Evolutionary conservation across 345 rosid species (phyloP).

Genomic region (Populus davidiana): DNA sequence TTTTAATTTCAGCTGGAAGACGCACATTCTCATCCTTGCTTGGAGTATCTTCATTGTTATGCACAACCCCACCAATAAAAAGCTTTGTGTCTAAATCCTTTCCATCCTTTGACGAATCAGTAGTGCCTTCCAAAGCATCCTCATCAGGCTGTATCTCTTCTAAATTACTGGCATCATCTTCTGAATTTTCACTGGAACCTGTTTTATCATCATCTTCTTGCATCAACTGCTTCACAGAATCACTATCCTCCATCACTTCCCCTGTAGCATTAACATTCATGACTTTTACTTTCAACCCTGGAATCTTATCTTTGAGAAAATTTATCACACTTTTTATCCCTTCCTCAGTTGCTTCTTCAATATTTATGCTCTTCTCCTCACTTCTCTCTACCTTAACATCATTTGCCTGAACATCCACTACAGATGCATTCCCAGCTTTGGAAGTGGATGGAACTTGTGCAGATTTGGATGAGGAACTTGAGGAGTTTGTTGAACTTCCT

Average conservation of each 20-base stretch:
- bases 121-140: slow-evolving; percentile 37
- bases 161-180: slow-evolving; percentile 47
- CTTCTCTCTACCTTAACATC: slow-evolving; percentile 56
- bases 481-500: slow-evolving; percentile 41
- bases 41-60: slow-evolving; percentile 57
- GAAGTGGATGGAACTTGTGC: slow-evolving; percentile 38
- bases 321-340: slow-evolving; percentile 88
- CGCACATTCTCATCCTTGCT: slow-evolving; percentile 69
- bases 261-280: slow-evolving; percentile 56
- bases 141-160: slow-evolving; percentile 64
- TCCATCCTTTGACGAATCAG: slow-evolving; percentile 44
- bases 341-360: slow-evolving; percentile 81
- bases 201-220: slow-evolving; percentile 58
- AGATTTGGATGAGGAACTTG: slow-evolving; percentile 46
- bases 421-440: slow-evolving; percentile 47
- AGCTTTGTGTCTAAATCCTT: slow-evolving; percentile 68
- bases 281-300: slow-evolving; percentile 80
- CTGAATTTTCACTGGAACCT: slow-evolving; percentile 47
- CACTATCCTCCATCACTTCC: slow-evolving; percentile 52
- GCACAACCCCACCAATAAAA: slow-evolving; percentile 85
- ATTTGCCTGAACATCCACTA: slow-evolving; percentile 51
- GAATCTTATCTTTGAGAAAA: slow-evolving; percentile 90
- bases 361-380: slow-evolving; percentile 62
- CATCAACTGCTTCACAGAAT: slow-evolving; percentile 55
- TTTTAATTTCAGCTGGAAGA: slow-evolving; percentile 63